Base-by-base conservation (phyloP, 2,329 filamentous ascomycete genomes). In the Fusarium sublunatum region DNA sequence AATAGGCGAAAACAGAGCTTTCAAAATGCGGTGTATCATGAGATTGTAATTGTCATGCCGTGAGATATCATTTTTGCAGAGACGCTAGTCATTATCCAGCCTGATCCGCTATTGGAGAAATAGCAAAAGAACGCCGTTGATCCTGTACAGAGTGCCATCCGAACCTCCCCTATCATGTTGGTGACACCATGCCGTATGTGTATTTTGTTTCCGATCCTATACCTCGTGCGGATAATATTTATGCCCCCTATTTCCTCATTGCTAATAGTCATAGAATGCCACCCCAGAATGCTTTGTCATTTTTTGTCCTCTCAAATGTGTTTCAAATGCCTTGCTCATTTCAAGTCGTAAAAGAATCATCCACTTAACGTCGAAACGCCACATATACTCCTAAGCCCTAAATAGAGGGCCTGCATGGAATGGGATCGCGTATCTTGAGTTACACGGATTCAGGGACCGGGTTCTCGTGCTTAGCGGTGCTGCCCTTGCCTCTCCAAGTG, bases 401-500 rank as follows among this genome's bases (percentile, higher is more conserved):
- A 34, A 40, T 39, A 47, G 31, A 22, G 15, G 36, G 28, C 15
- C n/a, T n/a, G n/a, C n/a, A n/a, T n/a, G n/a, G n/a, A n/a, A n/a
- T n/a, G 26, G 38, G 25, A 39, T 34, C 24, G n/a, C 25, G 52
- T 25, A 25, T 29, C 19, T 53, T 25, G 34, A 26, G 32, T 58
- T 69, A 77, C 48, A 77, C 66, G 28, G 64, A 69, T 66, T 76
- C 78, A 7, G 76, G 74, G 11, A 76, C 72, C 8, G 85, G 85
- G 65, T 87, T 84, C 74, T 95, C 91, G 75, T 97, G 93, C 74
- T 94, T 94, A 24, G 94, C 94, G 25, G 91, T 92, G 70, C 89
- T 94, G 12, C 95, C 95, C 81, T 98, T 97, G 63, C 91, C 93
- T 71, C 95, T 85, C 91, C 93, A 99, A 19, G 95, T 99, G 77